Base-by-base conservation (phyloP, 805 yeast species). In the Candida sakaeoensis region DNA sequence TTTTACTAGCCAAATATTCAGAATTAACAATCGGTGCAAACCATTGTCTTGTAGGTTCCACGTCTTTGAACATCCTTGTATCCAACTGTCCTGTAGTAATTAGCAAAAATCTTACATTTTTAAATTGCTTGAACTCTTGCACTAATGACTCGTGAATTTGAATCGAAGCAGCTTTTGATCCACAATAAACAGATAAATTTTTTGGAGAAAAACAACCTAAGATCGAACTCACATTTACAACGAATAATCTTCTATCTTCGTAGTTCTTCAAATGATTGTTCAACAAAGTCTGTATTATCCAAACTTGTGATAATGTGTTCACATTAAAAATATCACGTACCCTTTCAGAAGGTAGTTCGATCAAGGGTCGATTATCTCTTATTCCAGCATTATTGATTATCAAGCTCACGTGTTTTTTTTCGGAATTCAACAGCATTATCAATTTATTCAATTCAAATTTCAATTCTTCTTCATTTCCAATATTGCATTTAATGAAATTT, bases 71-170 rank as follows among this genome's bases (percentile, higher is more conserved):
- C 80, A 77, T 74, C 8, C 49, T 52, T 0, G 77, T 62, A 32
- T 64, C 58, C 22, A 77, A 51, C 50, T 77, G 82, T 2, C 82
- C 82, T 0, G 81, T 79, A 2, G 65, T 44, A 5, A 75, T 68
- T 8, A 70, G 51, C 12, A 72, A 57, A 21, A 67, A 44, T 4
- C 65, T 49, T 3, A 75, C 49, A 1, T 39, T 36, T 0, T 62
- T 52, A 25, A 36, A 35, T 2, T 42, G 44, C 2, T 33, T 34
- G 5, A 65, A 39, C 44, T 77, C 82, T 31, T 61, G 61, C 3
- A 63, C 43, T 21, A 77, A 39, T 1, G 74, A 61, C 46, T 75
- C 80, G 45, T 74, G 70, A 7, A 72, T 44, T 47, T 66, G 70
- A 8, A 63, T 51, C 17, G 63, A 43, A 0, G 77, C 72, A 1